Evolutionary conservation across 2,329 filamentous ascomycete species (phyloP).

Genomic region (Magnaporthiopsis poae): DNA sequence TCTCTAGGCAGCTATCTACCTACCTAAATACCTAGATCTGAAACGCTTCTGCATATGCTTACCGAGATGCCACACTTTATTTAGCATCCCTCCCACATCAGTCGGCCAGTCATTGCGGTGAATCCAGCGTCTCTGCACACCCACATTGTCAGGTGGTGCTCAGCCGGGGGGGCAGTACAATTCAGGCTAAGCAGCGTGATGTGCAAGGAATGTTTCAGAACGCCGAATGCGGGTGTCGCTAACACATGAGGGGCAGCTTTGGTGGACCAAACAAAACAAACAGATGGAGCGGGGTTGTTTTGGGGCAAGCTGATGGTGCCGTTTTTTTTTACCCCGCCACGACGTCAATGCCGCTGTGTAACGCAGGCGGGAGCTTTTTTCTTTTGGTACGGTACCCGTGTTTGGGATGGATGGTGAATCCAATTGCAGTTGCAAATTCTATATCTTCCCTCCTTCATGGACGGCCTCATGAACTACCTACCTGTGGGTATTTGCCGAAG

Average conservation of each 20-base stretch:
- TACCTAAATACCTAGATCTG: neutral
- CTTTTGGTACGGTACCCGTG: no score
- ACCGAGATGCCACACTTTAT: neutral
- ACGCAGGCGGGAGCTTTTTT: no score
- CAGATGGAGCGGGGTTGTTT: no score
- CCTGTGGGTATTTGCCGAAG: neutral
- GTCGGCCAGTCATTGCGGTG: no score
- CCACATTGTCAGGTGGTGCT: neutral
- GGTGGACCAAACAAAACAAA: neutral
- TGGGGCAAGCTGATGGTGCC: neutral
- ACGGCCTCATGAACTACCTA: no score
- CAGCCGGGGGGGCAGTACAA: no score
- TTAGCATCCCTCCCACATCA: neutral
- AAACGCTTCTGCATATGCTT: no score
- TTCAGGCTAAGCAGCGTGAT: neutral
- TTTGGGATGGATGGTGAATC: no score
- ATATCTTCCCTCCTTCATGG: neutral
- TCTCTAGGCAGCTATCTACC: no score
- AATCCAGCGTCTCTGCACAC: no score
- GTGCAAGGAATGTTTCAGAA: neutral
- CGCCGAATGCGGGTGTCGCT: neutral
- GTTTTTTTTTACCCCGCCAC: conserved; percentile 1
- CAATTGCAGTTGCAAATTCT: no score
- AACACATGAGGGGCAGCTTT: neutral
- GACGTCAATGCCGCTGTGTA: neutral